Conservation (phyloP, 2,329 filamentous ascomycete genomes). For the Ophiostoma ulmi region DNA sequence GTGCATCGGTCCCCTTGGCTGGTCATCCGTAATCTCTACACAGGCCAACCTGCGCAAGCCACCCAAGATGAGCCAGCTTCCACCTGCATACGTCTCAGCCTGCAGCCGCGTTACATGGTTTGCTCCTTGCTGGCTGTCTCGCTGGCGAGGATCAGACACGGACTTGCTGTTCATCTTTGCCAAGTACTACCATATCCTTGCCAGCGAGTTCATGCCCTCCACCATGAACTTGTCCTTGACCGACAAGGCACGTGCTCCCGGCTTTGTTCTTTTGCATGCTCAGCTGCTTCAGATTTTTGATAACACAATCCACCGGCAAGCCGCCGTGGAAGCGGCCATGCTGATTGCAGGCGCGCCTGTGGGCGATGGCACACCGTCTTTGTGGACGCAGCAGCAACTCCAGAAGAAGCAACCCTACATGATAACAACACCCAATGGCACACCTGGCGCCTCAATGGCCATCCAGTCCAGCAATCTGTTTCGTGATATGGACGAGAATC, state of each 20-base stretch:
- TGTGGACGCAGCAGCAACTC: conserved; percentile 16
- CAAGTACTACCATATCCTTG: conserved; percentile 79
- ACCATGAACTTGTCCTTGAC: conserved; percentile 43
- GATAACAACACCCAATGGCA: conserved; percentile 35
- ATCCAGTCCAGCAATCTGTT: conserved; percentile 61
- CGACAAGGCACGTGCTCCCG: conserved; percentile 63
- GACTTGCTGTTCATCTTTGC: conserved; percentile 88
- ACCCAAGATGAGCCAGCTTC: conserved; percentile 44
- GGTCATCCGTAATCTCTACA: conserved; percentile 48
- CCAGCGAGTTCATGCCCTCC: conserved; percentile 64
- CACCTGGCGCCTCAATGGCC: conserved; percentile 38
- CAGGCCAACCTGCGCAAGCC: conserved; percentile 59
- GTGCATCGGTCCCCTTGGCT: conserved; percentile 52
- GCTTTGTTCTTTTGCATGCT: conserved; percentile 72
- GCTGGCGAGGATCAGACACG: conserved; percentile 82
- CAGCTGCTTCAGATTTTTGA: conserved; percentile 76
- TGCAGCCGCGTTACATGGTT: conserved; percentile 67
- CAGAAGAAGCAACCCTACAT: conserved; percentile 20
- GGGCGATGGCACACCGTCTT: not conserved
- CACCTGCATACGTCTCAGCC: conserved; percentile 38
- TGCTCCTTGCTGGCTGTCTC: conserved; percentile 68
- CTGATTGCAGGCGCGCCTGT: conserved; percentile 22
- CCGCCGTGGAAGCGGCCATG: conserved; percentile 44
- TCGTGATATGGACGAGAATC: conserved; percentile 82
- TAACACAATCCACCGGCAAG: conserved; percentile 74